Conservation (phyloP, 2,329 filamentous ascomycete genomes). For the Trichoderma atrobrunneum region DNA sequence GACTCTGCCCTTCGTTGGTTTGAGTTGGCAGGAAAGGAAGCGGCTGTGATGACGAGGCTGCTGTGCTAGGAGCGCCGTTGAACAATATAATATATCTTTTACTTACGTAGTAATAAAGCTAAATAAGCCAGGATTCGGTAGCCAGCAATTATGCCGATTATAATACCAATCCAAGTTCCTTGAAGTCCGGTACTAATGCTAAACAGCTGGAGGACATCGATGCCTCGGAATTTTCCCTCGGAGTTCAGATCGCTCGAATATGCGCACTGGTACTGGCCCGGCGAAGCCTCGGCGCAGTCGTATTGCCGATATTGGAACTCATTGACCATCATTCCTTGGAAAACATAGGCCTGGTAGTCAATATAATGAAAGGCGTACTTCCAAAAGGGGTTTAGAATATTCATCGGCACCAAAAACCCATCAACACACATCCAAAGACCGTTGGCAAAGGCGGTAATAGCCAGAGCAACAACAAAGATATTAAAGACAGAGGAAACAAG, state of each 20-base stretch:
- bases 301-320: constrained; percentile 55
- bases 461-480: constrained; percentile 75
- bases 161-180: constrained; percentile 74
- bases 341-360: constrained; percentile 83
- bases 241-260: constrained; percentile 56
- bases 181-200: constrained; percentile 66
- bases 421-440: constrained; percentile 86
- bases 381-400: constrained; percentile 77
- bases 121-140: constrained; percentile 26
- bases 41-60: too few species aligned
- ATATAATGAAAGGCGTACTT: constrained; percentile 86
- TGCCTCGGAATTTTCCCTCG: constrained; percentile 58
- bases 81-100: background rate
- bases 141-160: constrained; percentile 71
- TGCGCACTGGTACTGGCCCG: constrained; percentile 68
- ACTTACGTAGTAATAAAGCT: background rate
- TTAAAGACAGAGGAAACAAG: constrained; percentile 70
- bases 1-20: too few species aligned
- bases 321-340: constrained; percentile 91
- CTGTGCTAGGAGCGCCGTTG: background rate
- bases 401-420: constrained; percentile 74
- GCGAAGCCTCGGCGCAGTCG: constrained; percentile 27
- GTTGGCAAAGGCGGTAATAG: constrained; percentile 80
- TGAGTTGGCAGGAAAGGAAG: too few species aligned
- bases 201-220: constrained; percentile 68